phyloP scores from a whole-genome alignment of 257 asterid genomes.

The Ocimum tenuiflorum region DNA sequence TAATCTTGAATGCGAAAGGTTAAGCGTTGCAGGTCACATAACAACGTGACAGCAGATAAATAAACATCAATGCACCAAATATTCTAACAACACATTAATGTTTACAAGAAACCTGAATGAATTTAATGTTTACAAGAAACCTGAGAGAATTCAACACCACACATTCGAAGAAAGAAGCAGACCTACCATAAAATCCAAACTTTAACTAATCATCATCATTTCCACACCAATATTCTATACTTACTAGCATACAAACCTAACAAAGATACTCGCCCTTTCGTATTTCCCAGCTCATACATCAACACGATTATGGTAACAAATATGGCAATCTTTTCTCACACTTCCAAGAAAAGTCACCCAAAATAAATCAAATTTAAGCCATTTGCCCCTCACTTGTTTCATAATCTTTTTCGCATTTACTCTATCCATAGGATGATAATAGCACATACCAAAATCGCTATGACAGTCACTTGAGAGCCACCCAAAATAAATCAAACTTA shows the following conservation, averaged over 20 bases:
- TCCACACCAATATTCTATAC: background rate
- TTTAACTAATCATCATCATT: background rate
- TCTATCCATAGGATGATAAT: too few relatives aligned
- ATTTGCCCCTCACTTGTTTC: too few relatives aligned
- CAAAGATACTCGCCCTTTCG: background rate
- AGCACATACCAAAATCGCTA: too few relatives aligned
- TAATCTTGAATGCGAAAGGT: constrained; percentile 3
- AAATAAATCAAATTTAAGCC: too few relatives aligned
- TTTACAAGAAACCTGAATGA: constrained; percentile 2
- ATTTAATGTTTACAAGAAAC: background rate
- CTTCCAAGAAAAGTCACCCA: background rate
- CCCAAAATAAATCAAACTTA: background rate
- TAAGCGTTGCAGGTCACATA: background rate
- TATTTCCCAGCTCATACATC: background rate
- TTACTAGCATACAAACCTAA: background rate
- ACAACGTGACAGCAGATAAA: background rate
- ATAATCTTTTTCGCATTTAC: too few relatives aligned
- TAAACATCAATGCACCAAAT: background rate
- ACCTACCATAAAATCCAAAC: background rate
- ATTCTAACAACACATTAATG: background rate
- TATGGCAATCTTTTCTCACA: background rate
- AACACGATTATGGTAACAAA: background rate
- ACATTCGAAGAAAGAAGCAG: background rate
- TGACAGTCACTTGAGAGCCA: too few relatives aligned
- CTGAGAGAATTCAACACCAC: background rate